Percentiles rank a stretch among this genome's conserved stretches.
Conservation (phyloP, 257 asterid genomes). For the Solanum acaule region DNA sequence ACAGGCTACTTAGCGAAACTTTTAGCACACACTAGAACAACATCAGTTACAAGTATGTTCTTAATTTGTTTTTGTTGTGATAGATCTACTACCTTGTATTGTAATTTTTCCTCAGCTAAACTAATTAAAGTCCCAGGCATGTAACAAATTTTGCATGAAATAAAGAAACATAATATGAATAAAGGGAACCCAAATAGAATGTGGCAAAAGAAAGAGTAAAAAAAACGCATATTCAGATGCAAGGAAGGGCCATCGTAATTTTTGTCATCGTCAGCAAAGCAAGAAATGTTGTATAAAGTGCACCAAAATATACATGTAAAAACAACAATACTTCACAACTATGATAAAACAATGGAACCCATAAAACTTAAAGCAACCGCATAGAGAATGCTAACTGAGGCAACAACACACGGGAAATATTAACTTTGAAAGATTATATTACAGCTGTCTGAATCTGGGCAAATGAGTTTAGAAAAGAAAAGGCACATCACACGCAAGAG, state of each 20-base stretch:
- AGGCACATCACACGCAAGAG: constrained; percentile 26
- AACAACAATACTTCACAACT: not conserved
- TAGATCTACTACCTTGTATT: not conserved
- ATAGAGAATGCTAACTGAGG: not conserved
- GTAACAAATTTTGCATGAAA: not conserved
- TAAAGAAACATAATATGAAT: not conserved
- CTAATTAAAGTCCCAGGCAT: not conserved
- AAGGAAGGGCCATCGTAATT: not conserved
- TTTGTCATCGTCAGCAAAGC: not conserved
- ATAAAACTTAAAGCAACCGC: not conserved
- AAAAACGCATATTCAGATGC: not conserved
- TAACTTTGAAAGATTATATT: constrained; percentile 24
- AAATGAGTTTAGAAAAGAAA: constrained; percentile 23
- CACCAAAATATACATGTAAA: not conserved
- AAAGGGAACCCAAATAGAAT: not conserved
- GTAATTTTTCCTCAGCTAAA: not conserved
- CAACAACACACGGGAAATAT: not conserved
- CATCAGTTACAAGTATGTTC: not conserved
- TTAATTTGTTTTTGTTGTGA: not conserved
- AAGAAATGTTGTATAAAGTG: not conserved
- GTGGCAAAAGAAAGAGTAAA: not conserved
- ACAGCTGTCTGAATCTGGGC: constrained; percentile 31
- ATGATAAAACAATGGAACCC: not conserved
- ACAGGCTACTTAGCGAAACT: not conserved
- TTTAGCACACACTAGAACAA: not conserved